Base-by-base conservation (phyloP, 768 basidiomycete genomes). In the Hygrocybe punicea region DNA sequence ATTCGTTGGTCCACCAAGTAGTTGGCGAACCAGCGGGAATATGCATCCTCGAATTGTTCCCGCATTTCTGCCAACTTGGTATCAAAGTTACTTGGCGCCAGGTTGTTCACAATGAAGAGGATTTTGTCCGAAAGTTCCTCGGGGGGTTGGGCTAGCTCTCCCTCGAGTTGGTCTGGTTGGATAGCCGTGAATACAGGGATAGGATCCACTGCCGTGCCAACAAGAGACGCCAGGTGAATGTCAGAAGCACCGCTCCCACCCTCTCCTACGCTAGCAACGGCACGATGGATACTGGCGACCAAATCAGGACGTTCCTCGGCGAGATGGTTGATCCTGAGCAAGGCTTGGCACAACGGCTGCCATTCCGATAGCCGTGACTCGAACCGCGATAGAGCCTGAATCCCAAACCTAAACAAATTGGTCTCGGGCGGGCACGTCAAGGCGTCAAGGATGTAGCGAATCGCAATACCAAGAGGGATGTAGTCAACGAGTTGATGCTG, bases 1-100 rank as follows among this genome's bases (percentile, higher is more conserved):
- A 98, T 86, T 36, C 97, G 90, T 67, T 98, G 92, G 65, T 95
- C 93, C 35, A 99, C 94, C 48, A 99, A 81, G 71, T 98, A 99
- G 68, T 97, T 89, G 45, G 97, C 96, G 65, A 99, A 97, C 97
- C 97, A 99, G 46, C 89, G 82, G 7, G 92, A 85, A 67, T 93
- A 85, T 39, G 83, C 78, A 63, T 94, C 89, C 46, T 89, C 81
- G 72, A 96, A 96, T 55, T 90, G 78, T 33, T 84, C 84, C 55
- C 79, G 80, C 87, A 99, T 93, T 65, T 98, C 97, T 33, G 74
- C 70, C 35, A 94, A 75, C 72, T 99, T 99, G 23, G 80, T 64
- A 36, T 93, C 93, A 59, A 97, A 95, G 69, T 98, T 99, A 70
- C 79, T 90, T 9, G 93, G 91, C 0, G 96, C 94, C 56, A 99